A percentile compares a stretch with the other conserved stretches of the same genome.
Evolutionary conservation across 495 filamentous ascomycete species (phyloP).

Genomic region (Penicillium tannophilum): DNA sequence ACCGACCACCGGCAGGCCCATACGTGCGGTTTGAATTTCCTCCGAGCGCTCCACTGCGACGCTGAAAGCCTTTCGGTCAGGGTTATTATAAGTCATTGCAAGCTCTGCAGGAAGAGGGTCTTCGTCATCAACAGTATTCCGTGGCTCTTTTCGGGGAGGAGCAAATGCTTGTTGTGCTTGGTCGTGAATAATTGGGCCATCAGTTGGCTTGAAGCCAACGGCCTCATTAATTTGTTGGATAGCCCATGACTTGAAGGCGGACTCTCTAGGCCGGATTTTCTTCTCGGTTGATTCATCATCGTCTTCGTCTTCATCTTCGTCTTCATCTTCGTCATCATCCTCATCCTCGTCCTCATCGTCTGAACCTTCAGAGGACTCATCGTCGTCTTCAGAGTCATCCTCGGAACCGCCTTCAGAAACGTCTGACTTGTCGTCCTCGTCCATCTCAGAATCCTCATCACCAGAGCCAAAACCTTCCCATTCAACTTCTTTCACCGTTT

Average conservation of each 20-base stretch:
- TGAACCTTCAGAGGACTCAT: constrained; percentile 12
- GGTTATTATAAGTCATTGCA: constrained; percentile 59
- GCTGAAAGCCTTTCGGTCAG: constrained; percentile 71
- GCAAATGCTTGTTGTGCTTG: constrained; percentile 31
- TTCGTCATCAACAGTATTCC: constrained; percentile 57
- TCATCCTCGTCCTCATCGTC: constrained; percentile 20
- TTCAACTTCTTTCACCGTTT: constrained; percentile 45
- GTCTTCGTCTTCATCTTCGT: constrained; percentile 30
- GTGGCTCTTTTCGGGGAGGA: constrained; percentile 31
- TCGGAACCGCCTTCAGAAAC: constrained; percentile 26
- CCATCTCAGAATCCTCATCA: constrained; percentile 22
- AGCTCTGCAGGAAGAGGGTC: constrained; percentile 80
- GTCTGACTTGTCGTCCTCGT: constrained; percentile 16
- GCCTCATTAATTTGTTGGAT: constrained; percentile 80
- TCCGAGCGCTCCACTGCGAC: constrained; percentile 69
- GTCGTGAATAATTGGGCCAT: constrained; percentile 30
- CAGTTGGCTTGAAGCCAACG: constrained; percentile 59
- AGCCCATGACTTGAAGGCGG: constrained; percentile 96
- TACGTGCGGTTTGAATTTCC: constrained; percentile 74
- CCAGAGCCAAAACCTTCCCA: constrained; percentile 62
- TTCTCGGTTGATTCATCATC: constrained; percentile 40
- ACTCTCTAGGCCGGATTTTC: constrained; percentile 47
- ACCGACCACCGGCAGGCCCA: constrained; percentile 85
- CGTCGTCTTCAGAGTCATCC: constrained; percentile 22
- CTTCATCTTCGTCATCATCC: constrained; percentile 26